Conservation (phyloP, 2,329 filamentous ascomycete genomes). For the Pseudogymnoascus pannorum region DNA sequence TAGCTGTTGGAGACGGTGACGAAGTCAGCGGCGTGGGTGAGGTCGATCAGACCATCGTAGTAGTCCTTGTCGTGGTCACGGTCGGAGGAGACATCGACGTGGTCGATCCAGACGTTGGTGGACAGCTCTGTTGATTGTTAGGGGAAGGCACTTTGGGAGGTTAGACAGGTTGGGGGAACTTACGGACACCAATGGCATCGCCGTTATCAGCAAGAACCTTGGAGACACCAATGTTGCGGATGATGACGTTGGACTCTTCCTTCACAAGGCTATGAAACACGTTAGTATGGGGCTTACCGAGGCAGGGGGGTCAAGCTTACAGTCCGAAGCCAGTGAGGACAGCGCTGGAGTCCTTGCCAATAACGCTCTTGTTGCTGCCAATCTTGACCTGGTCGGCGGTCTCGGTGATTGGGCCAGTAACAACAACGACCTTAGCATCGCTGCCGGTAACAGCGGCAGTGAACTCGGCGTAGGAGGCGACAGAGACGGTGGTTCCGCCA, state of each 20-base stretch:
- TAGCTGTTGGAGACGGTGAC: conserved; percentile 46
- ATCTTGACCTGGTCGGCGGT: conserved; percentile 37
- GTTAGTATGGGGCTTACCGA: conserved; percentile 30
- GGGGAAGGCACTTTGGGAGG: background rate
- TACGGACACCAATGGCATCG: conserved; percentile 51
- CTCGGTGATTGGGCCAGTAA: conserved; percentile 38
- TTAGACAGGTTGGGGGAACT: background rate
- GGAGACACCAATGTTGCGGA: conserved; percentile 54
- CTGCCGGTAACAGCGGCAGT: conserved; percentile 42
- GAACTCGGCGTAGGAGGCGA: conserved; percentile 43
- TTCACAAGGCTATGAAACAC: conserved; percentile 45
- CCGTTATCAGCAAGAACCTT: conserved; percentile 49
- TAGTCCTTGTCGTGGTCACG: conserved; percentile 56
- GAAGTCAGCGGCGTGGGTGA: conserved; percentile 56
- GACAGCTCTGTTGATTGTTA: conserved; percentile 34
- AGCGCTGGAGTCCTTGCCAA: conserved; percentile 34
- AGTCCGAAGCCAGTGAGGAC: conserved; percentile 20
- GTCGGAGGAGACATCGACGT: conserved; percentile 57
- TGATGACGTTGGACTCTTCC: conserved; percentile 49
- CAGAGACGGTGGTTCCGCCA: conserved; percentile 47
- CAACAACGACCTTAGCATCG: conserved; percentile 38
- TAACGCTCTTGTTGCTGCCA: conserved; percentile 43
- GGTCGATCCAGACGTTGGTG: conserved; percentile 60
- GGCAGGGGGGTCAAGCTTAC: conserved; percentile 19
- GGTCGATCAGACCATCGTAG: conserved; percentile 60